These are phyloP conservation scores for Candida mesenterica DNA, from an alignment of 1,139 yeast species.

Conservation along the genomic window DNA sequence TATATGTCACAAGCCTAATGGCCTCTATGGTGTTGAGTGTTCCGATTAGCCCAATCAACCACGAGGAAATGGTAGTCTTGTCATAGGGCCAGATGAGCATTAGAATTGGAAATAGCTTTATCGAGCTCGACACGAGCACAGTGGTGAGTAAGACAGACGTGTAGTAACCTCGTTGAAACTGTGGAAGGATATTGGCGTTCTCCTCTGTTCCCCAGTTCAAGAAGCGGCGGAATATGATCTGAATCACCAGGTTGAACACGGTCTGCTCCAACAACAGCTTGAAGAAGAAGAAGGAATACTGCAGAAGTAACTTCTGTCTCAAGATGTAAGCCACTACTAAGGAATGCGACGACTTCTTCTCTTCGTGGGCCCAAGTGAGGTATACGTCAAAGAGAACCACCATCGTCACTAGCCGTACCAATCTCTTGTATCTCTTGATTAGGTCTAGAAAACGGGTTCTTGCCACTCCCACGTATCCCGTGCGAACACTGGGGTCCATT, in stretches of 20 bases:
- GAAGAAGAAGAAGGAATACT: constrained; percentile 65
- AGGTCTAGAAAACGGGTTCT: background rate
- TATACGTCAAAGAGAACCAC: constrained; percentile 86
- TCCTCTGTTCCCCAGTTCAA: constrained; percentile 30
- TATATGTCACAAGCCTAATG: constrained; percentile 50
- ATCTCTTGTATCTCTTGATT: constrained; percentile 20
- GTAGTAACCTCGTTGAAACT: constrained; percentile 24
- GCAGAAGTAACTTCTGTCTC: constrained; percentile 47
- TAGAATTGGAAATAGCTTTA: constrained; percentile 84
- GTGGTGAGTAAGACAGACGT: constrained; percentile 57
- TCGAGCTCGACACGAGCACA: constrained; percentile 69
- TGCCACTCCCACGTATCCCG: background rate
- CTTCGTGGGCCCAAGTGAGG: constrained; percentile 88
- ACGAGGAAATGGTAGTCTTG: constrained; percentile 58
- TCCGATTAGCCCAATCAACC: constrained; percentile 60
- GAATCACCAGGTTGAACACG: constrained; percentile 51
- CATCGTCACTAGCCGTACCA: constrained; percentile 56
- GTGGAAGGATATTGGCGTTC: constrained; percentile 19
- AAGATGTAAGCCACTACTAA: constrained; percentile 34
- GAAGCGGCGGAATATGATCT: constrained; percentile 34
- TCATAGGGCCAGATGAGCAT: constrained; percentile 98
- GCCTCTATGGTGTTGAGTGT: constrained; percentile 67
- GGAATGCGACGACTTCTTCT: constrained; percentile 44
- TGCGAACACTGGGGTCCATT: constrained; percentile 13
- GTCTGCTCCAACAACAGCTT: constrained; percentile 62